Base-by-base conservation (phyloP, 495 filamentous ascomycete genomes). In the Friedmanniomyces simplex region DNA sequence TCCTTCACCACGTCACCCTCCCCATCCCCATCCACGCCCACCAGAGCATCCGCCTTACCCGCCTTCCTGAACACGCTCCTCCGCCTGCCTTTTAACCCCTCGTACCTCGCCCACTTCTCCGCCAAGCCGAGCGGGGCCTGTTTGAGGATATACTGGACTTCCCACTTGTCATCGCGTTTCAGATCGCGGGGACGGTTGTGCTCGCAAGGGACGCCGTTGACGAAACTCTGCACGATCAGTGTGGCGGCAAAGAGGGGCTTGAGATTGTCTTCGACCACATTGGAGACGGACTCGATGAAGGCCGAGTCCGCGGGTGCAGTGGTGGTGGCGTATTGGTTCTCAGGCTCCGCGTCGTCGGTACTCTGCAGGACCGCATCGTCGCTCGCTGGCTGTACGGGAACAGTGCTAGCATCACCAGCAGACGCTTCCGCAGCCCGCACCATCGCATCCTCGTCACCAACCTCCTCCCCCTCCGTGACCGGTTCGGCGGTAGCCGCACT, bases 111-210 rank as follows among this genome's bases (percentile, higher is more conserved):
- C 24, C 68, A 61, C 1, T 77, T 79, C 0, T 63, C 36, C 1
- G 54, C 11, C 2, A 22, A 13, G 18, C 36, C 20, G 11, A 47
- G 16, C 30, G 22, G 20, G 53, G 83, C 62, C 64, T 93, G 86
- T 45, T 75, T 69, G 30, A 96, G 67, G 24, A 79, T 74, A 69
- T 95, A 96, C 54, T 95, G 82, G 39, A 96, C 71, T 0, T 70
- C 68, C 91, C 93, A 98, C 1, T 71, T 68, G 60, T 91, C 80
- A 0, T 59, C 13, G 14, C 70, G 47, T 0, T 30, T 60, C 42
- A 94, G 67, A 0, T 74, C 47, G 0, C 67, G 50, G 0, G 89
- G 87, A 1, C 89, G 81, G 0, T 69, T 57, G 10, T 89, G 82
- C 52, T 76, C 73, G 18, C 41, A 51, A 22, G 56, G 45, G n/a